Conservation (phyloP, 2,329 filamentous ascomycete species). For the Dissoconium aciculare region DNA sequence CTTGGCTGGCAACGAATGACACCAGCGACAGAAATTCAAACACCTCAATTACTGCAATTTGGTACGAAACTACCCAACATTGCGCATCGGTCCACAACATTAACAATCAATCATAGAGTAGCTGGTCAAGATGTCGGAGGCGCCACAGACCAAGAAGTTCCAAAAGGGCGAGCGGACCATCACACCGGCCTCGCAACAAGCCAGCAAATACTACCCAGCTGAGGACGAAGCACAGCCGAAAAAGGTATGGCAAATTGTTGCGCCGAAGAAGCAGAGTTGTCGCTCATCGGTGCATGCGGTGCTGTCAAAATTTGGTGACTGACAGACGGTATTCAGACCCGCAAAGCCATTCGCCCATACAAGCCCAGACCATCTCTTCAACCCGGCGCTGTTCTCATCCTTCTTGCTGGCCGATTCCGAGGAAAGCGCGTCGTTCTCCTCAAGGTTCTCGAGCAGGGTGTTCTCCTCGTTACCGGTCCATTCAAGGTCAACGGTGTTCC, state of each 20-base stretch:
- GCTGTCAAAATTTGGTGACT: no score
- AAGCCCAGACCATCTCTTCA: constrained; percentile 77
- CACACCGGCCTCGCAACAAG: constrained; percentile 77
- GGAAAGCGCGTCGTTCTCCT: constrained; percentile 99
- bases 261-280: no score
- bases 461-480: constrained; percentile 95
- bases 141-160: constrained; percentile 70
- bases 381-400: constrained; percentile 93
- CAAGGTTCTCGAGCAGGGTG: constrained; percentile 92
- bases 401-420: constrained; percentile 98
- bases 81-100: no score
- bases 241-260: constrained; percentile 64
- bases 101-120: constrained; percentile 4
- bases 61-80: no score
- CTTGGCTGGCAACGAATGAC: no score
- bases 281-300: no score
- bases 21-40: constrained; percentile 2
- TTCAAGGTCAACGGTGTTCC: constrained; percentile 99
- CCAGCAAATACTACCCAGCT: constrained; percentile 97
- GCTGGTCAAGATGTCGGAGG: constrained; percentile 19
- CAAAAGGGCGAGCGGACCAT: constrained; percentile 90
- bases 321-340: constrained; percentile 48
- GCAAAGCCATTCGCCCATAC: constrained; percentile 83
- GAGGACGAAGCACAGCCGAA: constrained; percentile 78
- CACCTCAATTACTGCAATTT: no score